These are phyloP conservation scores for Tinospora cordifolia DNA, from an alignment of 164 flowering plant species.

Conservation along the genomic window DNA sequence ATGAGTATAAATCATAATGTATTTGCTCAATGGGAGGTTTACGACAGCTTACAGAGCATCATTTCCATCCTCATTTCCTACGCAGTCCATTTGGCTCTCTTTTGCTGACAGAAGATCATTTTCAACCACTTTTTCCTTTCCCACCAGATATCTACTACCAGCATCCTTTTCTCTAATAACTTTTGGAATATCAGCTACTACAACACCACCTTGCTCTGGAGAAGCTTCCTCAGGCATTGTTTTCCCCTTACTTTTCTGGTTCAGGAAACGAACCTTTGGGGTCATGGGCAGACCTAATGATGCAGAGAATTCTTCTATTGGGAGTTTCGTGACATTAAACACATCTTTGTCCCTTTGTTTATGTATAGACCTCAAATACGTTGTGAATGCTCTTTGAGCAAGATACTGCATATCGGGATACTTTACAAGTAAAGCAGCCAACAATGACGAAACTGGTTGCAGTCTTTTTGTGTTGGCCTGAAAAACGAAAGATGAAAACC, in stretches of 20 bases:
- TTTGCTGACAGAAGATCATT: constrained; percentile 29
- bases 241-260: constrained; percentile 34
- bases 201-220: constrained; percentile 21
- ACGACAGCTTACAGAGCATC: constrained; percentile 27
- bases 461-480: constrained; percentile 61
- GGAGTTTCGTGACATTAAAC: constrained; percentile 65
- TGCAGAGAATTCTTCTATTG: constrained; percentile 70
- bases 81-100: constrained; percentile 20
- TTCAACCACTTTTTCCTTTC: constrained; percentile 23
- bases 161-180: constrained; percentile 12
- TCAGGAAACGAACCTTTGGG: constrained; percentile 67
- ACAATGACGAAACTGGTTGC: constrained; percentile 51
- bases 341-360: constrained; percentile 61
- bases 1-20: not conserved
- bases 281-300: constrained; percentile 83
- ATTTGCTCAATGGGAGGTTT: not conserved
- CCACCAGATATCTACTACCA: constrained; percentile 17
- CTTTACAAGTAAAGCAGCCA: constrained; percentile 64
- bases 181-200: constrained; percentile 16
- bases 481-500: constrained; percentile 12
- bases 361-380: constrained; percentile 68
- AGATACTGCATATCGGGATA: constrained; percentile 48
- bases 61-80: constrained; percentile 19
- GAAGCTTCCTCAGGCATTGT: constrained; percentile 21
- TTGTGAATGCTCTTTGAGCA: constrained; percentile 75